These are phyloP conservation scores for Turnera subulata DNA, from an alignment of 345 rosid genomes.

Conservation along the genomic window DNA sequence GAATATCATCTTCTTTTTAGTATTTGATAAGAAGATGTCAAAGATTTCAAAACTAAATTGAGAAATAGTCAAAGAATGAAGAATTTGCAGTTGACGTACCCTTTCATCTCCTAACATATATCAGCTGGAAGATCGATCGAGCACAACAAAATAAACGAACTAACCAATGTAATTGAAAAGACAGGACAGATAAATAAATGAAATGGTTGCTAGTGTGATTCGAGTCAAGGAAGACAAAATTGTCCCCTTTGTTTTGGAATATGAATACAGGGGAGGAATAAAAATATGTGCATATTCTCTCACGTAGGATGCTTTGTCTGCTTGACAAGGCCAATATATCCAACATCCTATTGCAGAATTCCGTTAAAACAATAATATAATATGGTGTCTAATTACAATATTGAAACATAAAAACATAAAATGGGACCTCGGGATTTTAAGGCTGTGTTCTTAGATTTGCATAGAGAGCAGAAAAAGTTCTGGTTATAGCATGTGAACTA, in stretches of 20 bases:
- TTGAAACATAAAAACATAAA: not conserved
- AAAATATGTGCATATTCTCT: conserved; percentile 15
- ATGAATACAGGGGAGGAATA: conserved; percentile 25
- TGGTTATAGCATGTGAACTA: too few relatives aligned
- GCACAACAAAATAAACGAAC: too few relatives aligned
- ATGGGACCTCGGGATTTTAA: conserved; percentile 24
- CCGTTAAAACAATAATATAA: too few relatives aligned
- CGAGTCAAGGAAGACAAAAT: conserved; percentile 36
- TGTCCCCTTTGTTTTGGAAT: conserved; percentile 36
- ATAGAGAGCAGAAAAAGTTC: not conserved
- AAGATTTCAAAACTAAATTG: too few relatives aligned
- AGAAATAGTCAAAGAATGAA: too few relatives aligned
- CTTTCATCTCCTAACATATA: too few relatives aligned
- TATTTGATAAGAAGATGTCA: too few relatives aligned
- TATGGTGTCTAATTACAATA: conserved; percentile 4
- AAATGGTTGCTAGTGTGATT: conserved; percentile 23
- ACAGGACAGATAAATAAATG: not conserved
- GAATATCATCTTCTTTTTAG: too few relatives aligned
- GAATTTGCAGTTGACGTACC: too few relatives aligned
- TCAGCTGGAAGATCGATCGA: too few relatives aligned
- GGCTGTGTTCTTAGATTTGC: not conserved
- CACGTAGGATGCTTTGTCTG: conserved; percentile 27
- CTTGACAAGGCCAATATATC: conserved; percentile 18
- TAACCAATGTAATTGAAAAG: too few relatives aligned
- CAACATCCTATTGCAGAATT: too few relatives aligned